Base-by-base conservation (phyloP, 2,329 filamentous ascomycete genomes). In the Sarocladium kiliense region DNA sequence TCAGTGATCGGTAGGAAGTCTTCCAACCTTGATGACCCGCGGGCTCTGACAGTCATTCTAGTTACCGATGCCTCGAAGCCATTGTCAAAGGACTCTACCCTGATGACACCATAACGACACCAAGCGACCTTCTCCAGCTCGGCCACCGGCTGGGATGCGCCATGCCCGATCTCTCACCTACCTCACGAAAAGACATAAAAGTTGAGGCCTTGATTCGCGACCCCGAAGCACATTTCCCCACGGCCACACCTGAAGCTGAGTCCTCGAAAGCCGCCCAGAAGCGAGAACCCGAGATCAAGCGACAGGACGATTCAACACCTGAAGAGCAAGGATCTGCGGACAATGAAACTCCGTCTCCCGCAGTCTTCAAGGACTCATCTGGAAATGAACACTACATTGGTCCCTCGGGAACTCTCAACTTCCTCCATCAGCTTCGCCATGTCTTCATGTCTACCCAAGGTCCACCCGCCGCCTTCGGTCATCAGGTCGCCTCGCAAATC, bases 311-410 rank as follows among this genome's bases (percentile, higher is more conserved):
- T 19, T 51, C 47, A 12, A 21, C 27, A 3, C 18, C 12, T 9
- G 47, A 51, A 5, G 47, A 51, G 14, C 47, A 51, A 10, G 47
- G 27, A 5, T 44, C 26, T 10, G 32, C 21, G 2, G 50, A 54
- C 3, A 51, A 39, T 16, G 55, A 56, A 19, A 16, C 49, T 36
- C 41, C 50, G 7, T 51, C 55, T 19, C 41, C 41, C 16, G 55
- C 51, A 14, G 41, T 36, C 19, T 39, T 53, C 32, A 53, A 39
- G 11, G 70, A 72, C 25, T 65, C 66, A 1, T 62, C 66, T 12
- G 70, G 70, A 0, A 66, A 66, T 41, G 64, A 67, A 56, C 68
- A 72, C 53, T 72, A 71, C 41, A 70, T 71, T 25, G 69, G 70
- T 0, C 69, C 68, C 3, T 71, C 69, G 0, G 69, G 70, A 1